Evolutionary conservation across 345 rosid genomes (phyloP).

Genomic region (Linum tenue): DNA sequence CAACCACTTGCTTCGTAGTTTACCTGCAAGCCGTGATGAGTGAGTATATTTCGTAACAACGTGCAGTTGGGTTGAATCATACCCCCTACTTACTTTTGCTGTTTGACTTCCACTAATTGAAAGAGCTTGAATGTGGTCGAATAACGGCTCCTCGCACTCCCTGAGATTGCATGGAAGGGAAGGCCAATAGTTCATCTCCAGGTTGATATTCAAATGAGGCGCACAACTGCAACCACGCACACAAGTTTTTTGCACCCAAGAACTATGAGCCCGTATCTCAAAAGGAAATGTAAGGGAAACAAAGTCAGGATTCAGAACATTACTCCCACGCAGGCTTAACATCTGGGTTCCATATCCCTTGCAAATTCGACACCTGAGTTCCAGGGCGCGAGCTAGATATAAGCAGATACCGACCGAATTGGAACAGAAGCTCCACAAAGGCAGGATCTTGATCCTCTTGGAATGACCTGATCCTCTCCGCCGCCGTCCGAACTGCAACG

Average conservation of each 20-base stretch:
- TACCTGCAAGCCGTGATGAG: constrained; percentile 35
- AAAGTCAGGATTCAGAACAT: neutral
- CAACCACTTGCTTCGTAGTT: constrained; percentile 82
- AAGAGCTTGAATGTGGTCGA: constrained; percentile 57
- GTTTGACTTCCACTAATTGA: constrained; percentile 74
- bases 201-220: constrained; percentile 88
- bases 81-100: constrained; percentile 48
- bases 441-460: constrained; percentile 5
- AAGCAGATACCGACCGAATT: constrained; percentile 7
- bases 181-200: constrained; percentile 98
- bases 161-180: constrained; percentile 73
- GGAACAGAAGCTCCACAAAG: constrained; percentile 7
- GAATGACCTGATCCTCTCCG: constrained; percentile 3
- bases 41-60: neutral
- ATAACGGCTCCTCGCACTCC: constrained; percentile 86
- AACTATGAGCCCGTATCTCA: neutral
- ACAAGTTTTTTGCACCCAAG: neutral
- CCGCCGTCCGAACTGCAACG: neutral
- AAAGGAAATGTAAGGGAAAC: no score
- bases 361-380: constrained; percentile 8
- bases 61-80: no score
- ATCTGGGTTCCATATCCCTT: constrained; percentile 11
- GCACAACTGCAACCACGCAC: constrained; percentile 42
- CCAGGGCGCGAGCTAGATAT: constrained; percentile 7
- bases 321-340: constrained; percentile 7